Evolutionary conservation across 129 eudicot genomes (phyloP).

Genomic region (Tagetes patula): DNA sequence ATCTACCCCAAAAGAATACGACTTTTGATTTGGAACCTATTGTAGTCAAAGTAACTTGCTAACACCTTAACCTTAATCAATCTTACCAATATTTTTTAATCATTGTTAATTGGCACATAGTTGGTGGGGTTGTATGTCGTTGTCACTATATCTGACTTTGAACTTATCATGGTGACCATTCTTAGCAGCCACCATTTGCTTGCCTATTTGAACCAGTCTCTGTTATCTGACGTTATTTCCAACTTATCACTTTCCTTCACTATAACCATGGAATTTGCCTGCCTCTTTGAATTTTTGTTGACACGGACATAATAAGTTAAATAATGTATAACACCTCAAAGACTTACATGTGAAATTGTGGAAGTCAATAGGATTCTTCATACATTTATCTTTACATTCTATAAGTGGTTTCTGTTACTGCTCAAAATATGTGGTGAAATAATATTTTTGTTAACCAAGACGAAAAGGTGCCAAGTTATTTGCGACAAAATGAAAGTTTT

Average conservation of each 20-base stretch:
- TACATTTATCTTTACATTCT: background rate
- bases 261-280: background rate
- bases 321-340: background rate
- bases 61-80: background rate
- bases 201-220: constrained; percentile 1
- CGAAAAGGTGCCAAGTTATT: background rate
- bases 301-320: background rate
- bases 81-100: background rate
- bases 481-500: background rate
- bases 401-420: background rate
- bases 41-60: background rate
- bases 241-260: background rate
- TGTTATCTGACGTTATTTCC: background rate
- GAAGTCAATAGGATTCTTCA: background rate
- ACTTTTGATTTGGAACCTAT: background rate
- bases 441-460: background rate
- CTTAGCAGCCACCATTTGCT: constrained; percentile 10
- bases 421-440: background rate
- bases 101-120: background rate
- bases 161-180: background rate
- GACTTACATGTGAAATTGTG: background rate
- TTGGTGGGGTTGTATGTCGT: background rate
- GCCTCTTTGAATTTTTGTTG: background rate
- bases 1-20: background rate
- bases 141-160: background rate